phyloP scores from a whole-genome alignment of 1,284 basidiomycete species.

The Melampsora abietis-canadensis region DNA sequence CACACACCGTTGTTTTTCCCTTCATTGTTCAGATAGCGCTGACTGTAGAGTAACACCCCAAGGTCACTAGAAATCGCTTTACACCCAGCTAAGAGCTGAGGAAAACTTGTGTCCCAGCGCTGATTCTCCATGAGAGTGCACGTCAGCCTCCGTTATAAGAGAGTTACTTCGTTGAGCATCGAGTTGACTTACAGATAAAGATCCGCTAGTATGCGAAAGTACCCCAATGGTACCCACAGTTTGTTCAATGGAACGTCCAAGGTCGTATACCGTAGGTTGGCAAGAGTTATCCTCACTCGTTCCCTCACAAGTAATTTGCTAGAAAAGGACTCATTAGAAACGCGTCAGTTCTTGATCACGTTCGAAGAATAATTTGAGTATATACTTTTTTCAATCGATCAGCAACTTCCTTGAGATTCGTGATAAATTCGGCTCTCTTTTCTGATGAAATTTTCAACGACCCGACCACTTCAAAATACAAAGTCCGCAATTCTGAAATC shows the following conservation, averaged over 20 bases:
- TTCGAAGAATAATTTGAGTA: too few relatives aligned
- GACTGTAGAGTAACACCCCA: conserved; percentile 32
- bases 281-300: not conserved
- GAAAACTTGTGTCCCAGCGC: conserved; percentile 1
- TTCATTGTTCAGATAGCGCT: conserved; percentile 26
- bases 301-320: not conserved
- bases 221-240: not conserved
- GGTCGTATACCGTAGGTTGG: not conserved
- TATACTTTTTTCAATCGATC: conserved; percentile 24
- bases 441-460: conserved; percentile 21
- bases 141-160: not conserved
- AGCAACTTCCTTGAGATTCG: conserved; percentile 9
- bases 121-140: not conserved
- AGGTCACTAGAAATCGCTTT: conserved; percentile 23
- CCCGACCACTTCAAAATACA: conserved; percentile 30
- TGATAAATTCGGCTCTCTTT: conserved; percentile 3
- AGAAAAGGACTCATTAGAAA: not conserved
- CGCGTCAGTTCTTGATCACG: not conserved
- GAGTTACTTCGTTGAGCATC: not conserved
- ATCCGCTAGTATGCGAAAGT: not conserved
- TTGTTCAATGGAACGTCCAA: not conserved
- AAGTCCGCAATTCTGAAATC: conserved; percentile 13
- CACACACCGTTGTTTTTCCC: conserved; percentile 11
- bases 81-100: conserved; percentile 19
- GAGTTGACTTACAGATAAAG: not conserved